These are phyloP conservation scores for Monsonia emarginata DNA, from an alignment of 441 rosid species.

Conservation along the genomic window DNA sequence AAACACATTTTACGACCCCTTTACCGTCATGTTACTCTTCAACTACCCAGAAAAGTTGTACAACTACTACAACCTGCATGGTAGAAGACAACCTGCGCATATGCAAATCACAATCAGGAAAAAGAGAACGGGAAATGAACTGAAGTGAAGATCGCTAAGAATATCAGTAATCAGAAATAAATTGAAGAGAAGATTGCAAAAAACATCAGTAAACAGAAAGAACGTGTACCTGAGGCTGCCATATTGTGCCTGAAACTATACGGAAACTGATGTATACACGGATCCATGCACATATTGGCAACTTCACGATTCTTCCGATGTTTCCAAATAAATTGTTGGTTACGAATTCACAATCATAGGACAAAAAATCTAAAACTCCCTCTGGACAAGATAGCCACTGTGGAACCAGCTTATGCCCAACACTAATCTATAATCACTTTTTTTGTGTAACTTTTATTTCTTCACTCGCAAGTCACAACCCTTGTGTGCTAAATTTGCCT, in stretches of 20 bases:
- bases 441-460: too few species aligned
- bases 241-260: not conserved
- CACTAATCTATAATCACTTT: slow-evolving; percentile 19
- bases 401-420: slow-evolving; percentile 18
- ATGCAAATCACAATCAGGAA: not conserved
- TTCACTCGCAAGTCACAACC: too few species aligned
- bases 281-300: slow-evolving; percentile 7
- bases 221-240: not conserved
- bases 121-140: not conserved
- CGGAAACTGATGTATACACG: slow-evolving; percentile 8
- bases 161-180: not conserved
- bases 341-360: slow-evolving; percentile 15
- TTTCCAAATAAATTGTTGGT: slow-evolving; percentile 15
- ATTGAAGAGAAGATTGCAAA: not conserved
- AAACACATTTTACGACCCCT: not conserved
- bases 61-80: not conserved
- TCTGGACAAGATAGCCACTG: slow-evolving; percentile 15
- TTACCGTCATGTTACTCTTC: not conserved
- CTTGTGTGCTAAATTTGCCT: slow-evolving; percentile 14
- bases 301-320: slow-evolving; percentile 17
- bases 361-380: slow-evolving; percentile 17
- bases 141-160: not conserved
- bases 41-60: not conserved
- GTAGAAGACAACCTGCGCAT: not conserved
- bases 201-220: not conserved